Evolutionary conservation across 768 basidiomycete genomes (phyloP).

Genomic region (Lactarius psammicola): DNA sequence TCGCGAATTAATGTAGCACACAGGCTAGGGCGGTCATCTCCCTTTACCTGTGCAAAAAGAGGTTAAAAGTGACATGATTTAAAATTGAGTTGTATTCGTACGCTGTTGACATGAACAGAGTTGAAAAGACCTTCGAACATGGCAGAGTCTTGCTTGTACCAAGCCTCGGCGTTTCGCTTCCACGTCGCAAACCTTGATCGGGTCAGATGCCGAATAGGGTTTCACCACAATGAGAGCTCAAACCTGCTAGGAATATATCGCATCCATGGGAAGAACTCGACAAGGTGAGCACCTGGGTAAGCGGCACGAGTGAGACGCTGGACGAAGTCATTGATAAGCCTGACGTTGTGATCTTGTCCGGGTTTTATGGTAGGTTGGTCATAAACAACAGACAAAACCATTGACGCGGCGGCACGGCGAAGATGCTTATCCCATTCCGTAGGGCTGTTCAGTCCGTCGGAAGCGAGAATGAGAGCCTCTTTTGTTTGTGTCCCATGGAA

Average conservation of each 20-base stretch:
- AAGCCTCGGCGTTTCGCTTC: constrained; percentile 21
- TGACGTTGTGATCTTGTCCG: constrained; percentile 28
- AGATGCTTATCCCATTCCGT: constrained; percentile 37
- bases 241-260: constrained; percentile 24
- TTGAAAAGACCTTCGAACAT: constrained; percentile 23
- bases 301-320: constrained; percentile 36
- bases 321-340: constrained; percentile 32
- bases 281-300: constrained; percentile 37
- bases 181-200: constrained; percentile 22
- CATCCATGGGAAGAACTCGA: constrained; percentile 29
- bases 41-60: constrained; percentile 6
- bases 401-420: constrained; percentile 34
- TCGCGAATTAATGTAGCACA: constrained; percentile 21
- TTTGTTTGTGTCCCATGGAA: constrained; percentile 34
- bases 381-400: constrained; percentile 34
- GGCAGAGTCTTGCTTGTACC: constrained; percentile 23
- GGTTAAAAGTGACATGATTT: background rate
- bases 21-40: constrained; percentile 23
- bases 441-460: constrained; percentile 34
- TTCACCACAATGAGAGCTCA: background rate
- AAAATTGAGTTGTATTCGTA: background rate
- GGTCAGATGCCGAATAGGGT: background rate
- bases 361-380: constrained; percentile 26
- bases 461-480: constrained; percentile 36
- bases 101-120: constrained; percentile 8